Evolutionary conservation across 2,329 filamentous ascomycete species (phyloP).

Genomic region (Blastomyces gilchristii): DNA sequence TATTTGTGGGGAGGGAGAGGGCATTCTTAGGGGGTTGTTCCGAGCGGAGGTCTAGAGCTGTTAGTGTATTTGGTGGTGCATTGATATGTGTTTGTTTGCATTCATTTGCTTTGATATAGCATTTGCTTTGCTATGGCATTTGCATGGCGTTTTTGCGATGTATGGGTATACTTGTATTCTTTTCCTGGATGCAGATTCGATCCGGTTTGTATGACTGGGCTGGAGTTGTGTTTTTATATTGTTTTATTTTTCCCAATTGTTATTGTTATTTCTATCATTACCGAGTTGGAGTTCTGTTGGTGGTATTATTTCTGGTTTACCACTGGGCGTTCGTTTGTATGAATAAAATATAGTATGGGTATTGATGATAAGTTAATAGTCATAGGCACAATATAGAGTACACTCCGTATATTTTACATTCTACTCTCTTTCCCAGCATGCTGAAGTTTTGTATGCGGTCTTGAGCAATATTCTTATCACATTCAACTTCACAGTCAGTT

Average conservation of each 20-base stretch:
- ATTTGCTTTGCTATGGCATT: not conserved
- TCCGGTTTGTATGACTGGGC: not conserved
- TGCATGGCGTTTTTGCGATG: not conserved
- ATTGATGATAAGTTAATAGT: not conserved
- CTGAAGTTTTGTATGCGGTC: no score
- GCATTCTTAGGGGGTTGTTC: constrained; percentile 35
- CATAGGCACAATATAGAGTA: not conserved
- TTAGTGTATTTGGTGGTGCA: constrained; percentile 12
- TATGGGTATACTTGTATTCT: not conserved
- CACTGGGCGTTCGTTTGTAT: not conserved
- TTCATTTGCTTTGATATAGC: not conserved
- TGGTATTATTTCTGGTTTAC: not conserved
- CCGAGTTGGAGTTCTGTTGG: not conserved
- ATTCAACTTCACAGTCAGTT: no score
- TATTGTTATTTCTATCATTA: not conserved
- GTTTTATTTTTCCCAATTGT: not conserved
- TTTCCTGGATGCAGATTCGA: not conserved
- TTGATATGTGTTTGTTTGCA: not conserved
- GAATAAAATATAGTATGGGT: not conserved
- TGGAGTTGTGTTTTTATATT: not conserved
- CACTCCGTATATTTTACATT: no score
- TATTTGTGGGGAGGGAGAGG: constrained; percentile 47
- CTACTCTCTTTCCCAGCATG: no score
- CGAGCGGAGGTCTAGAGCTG: constrained; percentile 20
- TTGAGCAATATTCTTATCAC: no score